Base-by-base conservation (phyloP, 2,329 filamentous ascomycete species). In the Verticillium albo-atrum region DNA sequence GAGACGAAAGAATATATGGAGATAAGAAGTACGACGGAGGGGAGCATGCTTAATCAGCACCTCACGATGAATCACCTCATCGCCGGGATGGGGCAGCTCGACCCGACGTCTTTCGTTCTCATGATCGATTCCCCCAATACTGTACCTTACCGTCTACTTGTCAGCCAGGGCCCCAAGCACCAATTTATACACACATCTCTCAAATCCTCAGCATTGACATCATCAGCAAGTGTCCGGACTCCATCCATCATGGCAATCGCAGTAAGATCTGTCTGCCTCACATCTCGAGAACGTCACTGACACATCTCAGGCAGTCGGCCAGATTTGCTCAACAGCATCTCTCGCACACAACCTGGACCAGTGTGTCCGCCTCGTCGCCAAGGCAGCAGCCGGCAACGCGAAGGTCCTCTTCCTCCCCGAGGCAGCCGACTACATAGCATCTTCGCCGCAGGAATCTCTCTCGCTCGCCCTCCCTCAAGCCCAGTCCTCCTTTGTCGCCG, bases 391-490 rank as follows among this genome's bases (percentile, higher is more conserved):
- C 28, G 88, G 88, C 59, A 91, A 91, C 52, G 93, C 93, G 58
- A 90, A 90, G 84, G 86, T 90, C 20, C 83, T 97, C 55, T 97
- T 98, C 77, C 88, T 97, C 57, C 94, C 94, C 14, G 94, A 97
- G 81, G 94, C 94, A 26, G 86, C 86, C 59, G 92, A 97, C 77
- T 97, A 97, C 78, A 92, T 97, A 67, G 89, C 86, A 23, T 79
- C 82, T 2, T 87, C 86, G 1, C 79, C 88, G 2, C 73, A 83
- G 12, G 87, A 93, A 67, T 89, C 89, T 0, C 75, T 92, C 9
- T 80, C 84, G 4, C 86, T 97, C 10, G 92, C 86, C 63, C 83
- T 82, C 60, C 82, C 92, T 3, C 83, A 88, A 42, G 71, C 81
- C 2, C 77, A 80, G 25, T 91, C 87, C 14, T 82, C 85, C 28